Evolutionary conservation across 2,329 filamentous ascomycete genomes (phyloP).

Genomic region (Epichloe aotearoae): DNA sequence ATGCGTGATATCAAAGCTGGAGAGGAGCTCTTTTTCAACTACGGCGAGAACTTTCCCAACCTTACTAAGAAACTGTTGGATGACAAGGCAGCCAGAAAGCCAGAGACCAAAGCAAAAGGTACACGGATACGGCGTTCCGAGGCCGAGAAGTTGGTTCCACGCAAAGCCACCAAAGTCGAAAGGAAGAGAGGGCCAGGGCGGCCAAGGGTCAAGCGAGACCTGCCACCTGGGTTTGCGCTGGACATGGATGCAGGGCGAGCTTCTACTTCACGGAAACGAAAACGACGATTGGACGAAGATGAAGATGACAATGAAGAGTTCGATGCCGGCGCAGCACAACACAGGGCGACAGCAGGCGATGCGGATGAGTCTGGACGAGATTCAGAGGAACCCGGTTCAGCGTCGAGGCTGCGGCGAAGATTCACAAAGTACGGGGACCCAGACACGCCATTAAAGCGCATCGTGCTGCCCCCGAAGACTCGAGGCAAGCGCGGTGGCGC

Average conservation of each 20-base stretch:
- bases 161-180: conserved; percentile 12
- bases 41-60: conserved; percentile 56
- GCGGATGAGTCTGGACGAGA: conserved; percentile 13
- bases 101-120: conserved; percentile 12
- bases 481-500: conserved; percentile 25
- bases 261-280: conserved; percentile 15
- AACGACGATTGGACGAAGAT: conserved; percentile 14
- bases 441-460: conserved; percentile 8
- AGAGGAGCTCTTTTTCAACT: conserved; percentile 73
- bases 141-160: conserved; percentile 9
- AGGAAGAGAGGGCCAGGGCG: conserved; percentile 13
- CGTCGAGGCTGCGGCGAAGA: conserved; percentile 16
- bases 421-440: conserved; percentile 5
- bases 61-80: conserved; percentile 33
- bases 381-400: conserved; percentile 13
- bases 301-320: conserved; percentile 19
- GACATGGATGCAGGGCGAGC: conserved; percentile 6
- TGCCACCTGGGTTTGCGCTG: conserved; percentile 10
- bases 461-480: conserved; percentile 20
- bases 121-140: conserved; percentile 9
- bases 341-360: conserved; percentile 10
- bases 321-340: conserved; percentile 14
- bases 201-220: conserved; percentile 6
- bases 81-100: conserved; percentile 21
- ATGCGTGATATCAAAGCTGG: conserved; percentile 52